phyloP scores from a whole-genome alignment of 2,329 filamentous ascomycete species.

The Diplodia intermedia region DNA sequence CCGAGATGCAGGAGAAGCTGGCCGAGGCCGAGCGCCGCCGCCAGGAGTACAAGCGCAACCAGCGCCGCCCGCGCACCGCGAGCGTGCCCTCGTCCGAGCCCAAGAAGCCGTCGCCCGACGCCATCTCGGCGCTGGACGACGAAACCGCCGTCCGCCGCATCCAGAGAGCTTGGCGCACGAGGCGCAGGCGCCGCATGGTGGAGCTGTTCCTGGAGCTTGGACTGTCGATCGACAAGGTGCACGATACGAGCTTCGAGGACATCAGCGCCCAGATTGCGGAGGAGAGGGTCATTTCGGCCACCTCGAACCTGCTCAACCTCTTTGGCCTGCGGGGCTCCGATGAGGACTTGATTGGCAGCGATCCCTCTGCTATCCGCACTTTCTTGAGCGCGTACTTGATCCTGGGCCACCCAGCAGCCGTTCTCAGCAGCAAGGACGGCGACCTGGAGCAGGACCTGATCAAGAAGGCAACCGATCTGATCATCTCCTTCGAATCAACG shows the following conservation, averaged over 20 bases:
- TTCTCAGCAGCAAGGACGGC: slow-evolving; percentile 76
- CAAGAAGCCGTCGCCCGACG: slow-evolving; percentile 42
- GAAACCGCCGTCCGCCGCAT: slow-evolving; percentile 70
- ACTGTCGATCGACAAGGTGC: slow-evolving; percentile 73
- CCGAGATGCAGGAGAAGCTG: slow-evolving; percentile 80
- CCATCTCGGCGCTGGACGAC: slow-evolving; percentile 55
- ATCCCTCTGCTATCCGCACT: slow-evolving; percentile 74
- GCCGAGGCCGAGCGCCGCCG: slow-evolving; percentile 78
- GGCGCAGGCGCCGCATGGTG: slow-evolving; percentile 65
- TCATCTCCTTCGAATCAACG: slow-evolving; percentile 79
- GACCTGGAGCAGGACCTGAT: slow-evolving; percentile 75
- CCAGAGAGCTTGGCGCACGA: slow-evolving; percentile 72
- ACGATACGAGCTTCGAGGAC: slow-evolving; percentile 75
- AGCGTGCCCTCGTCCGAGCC: slow-evolving; percentile 58
- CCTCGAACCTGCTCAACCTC: slow-evolving; percentile 70
- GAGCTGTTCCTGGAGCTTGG: slow-evolving; percentile 70
- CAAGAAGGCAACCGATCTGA: slow-evolving; percentile 75
- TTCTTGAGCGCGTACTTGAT: slow-evolving; percentile 84
- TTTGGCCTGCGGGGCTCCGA: slow-evolving; percentile 69
- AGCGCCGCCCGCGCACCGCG: slow-evolving; percentile 65
- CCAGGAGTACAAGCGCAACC: slow-evolving; percentile 59
- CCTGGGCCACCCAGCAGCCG: slow-evolving; percentile 77
- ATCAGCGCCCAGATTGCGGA: slow-evolving; percentile 72
- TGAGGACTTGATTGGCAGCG: slow-evolving; percentile 67
- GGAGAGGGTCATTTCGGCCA: slow-evolving; percentile 69